phyloP scores from a whole-genome alignment of 208 protist species.

The Crithidia sp. region DNA sequence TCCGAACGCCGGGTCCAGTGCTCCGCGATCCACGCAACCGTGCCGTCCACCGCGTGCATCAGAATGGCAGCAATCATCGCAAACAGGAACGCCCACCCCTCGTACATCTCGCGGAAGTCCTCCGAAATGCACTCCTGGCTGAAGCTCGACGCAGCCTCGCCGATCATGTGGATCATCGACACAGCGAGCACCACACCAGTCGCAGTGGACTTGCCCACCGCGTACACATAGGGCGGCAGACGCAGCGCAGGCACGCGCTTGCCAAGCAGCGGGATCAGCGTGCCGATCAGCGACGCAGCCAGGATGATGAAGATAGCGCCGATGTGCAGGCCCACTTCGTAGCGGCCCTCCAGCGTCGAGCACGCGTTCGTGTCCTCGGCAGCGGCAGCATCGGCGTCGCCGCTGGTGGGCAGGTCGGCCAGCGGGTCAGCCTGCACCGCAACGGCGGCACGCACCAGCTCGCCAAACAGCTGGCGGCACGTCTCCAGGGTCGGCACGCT shows the following conservation, averaged over 20 bases:
- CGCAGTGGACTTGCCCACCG: constrained; percentile 54
- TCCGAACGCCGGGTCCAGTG: constrained; percentile 3
- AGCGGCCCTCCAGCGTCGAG: constrained; percentile 32
- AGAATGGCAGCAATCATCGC: constrained; percentile 54
- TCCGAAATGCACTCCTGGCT: constrained; percentile 41
- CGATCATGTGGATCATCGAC: constrained; percentile 59
- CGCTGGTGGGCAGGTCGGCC: not conserved
- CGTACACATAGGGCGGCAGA: constrained; percentile 45
- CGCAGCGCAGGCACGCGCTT: constrained; percentile 45
- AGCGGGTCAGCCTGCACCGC: not conserved
- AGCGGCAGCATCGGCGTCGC: constrained; percentile 2
- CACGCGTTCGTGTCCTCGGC: constrained; percentile 20
- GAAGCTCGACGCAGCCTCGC: constrained; percentile 24
- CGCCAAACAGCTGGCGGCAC: constrained; percentile 20
- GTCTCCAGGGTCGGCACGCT: constrained; percentile 4
- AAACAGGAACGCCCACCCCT: constrained; percentile 58
- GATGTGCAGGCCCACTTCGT: constrained; percentile 60
- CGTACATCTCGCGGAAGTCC: constrained; percentile 45
- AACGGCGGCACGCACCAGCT: constrained; percentile 7
- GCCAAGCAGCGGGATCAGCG: constrained; percentile 54
- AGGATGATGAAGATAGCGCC: constrained; percentile 74
- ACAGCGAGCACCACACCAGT: constrained; percentile 68
- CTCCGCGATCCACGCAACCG: constrained; percentile 34
- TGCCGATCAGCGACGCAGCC: constrained; percentile 52
- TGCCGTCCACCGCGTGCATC: constrained; percentile 64